Evolutionary conservation across 257 asterid genomes (phyloP).

Genomic region (Nicotiana tabacum): DNA sequence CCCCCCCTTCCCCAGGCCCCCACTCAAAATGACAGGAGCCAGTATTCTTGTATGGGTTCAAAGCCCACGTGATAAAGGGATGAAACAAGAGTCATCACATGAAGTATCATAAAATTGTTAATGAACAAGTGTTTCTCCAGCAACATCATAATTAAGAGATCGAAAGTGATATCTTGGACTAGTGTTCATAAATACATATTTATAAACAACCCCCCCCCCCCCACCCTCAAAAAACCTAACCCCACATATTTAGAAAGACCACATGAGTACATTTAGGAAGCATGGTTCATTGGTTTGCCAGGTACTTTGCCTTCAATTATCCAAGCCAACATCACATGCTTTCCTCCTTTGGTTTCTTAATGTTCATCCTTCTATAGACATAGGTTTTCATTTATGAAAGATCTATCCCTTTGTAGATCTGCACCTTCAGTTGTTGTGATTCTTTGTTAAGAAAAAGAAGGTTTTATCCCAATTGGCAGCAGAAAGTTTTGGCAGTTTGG

Average conservation of each 20-base stretch:
- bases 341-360: slow-evolving; percentile 1
- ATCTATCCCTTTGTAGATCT: neutral
- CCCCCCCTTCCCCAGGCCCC: neutral
- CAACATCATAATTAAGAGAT: neutral
- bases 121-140: neutral
- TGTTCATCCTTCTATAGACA: neutral
- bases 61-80: slow-evolving; percentile 8
- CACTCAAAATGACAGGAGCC: neutral
- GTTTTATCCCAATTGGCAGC: neutral
- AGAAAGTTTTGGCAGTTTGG: slow-evolving; percentile 11
- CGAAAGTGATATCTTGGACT: slow-evolving; percentile 10
- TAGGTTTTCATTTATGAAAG: neutral
- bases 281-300: slow-evolving; percentile 5
- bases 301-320: slow-evolving; percentile 10
- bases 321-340: slow-evolving; percentile 7
- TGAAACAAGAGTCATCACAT: neutral
- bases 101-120: neutral
- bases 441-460: neutral
- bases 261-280: neutral
- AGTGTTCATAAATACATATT: neutral
- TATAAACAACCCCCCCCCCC: neutral
- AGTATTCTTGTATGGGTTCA: neutral
- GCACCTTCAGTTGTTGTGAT: neutral
- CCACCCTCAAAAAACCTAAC: neutral
- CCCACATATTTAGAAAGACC: neutral